These are phyloP conservation scores for Huntiella abstrusa DNA, from an alignment of 2,329 filamentous ascomycete genomes.

Conservation along the genomic window DNA sequence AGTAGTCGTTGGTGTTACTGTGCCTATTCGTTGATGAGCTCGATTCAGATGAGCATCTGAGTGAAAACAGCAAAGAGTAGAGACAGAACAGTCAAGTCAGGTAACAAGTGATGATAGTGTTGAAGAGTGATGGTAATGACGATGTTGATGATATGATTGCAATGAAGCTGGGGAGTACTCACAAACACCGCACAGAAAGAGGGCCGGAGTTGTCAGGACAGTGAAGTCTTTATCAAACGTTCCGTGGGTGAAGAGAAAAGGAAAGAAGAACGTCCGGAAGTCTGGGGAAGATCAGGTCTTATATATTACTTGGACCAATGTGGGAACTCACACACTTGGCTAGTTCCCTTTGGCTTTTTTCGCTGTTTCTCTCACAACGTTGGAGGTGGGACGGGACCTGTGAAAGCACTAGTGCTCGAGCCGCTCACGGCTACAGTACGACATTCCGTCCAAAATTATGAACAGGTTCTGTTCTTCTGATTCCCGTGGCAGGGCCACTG, in stretches of 20 bases:
- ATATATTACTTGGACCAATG: not conserved
- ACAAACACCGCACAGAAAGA: constrained; percentile 27
- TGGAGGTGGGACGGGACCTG: too few species aligned
- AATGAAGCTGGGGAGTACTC: constrained; percentile 20
- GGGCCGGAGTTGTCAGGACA: constrained; percentile 16
- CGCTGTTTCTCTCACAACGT: too few species aligned
- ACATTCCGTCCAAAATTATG: too few species aligned
- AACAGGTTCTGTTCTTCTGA: too few species aligned
- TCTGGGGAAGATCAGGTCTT: constrained; percentile 1
- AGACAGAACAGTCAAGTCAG: not conserved
- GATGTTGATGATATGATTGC: constrained; percentile 16
- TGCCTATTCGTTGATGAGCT: not conserved
- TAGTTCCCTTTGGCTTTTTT: too few species aligned
- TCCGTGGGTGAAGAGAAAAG: constrained; percentile 30
- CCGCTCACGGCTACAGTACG: too few species aligned
- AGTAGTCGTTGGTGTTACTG: not conserved
- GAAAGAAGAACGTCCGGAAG: constrained; percentile 15
- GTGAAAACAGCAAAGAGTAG: not conserved
- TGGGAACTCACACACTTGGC: too few species aligned
- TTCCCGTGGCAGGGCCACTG: too few species aligned
- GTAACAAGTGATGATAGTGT: not conserved
- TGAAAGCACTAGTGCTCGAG: too few species aligned
- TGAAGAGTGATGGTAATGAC: not conserved
- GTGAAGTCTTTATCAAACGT: constrained; percentile 19
- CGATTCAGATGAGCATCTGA: not conserved